Percentiles rank a stretch among this genome's conserved stretches.
Conservation (phyloP, 2,329 filamentous ascomycete species). For the Xylaria sp. region DNA sequence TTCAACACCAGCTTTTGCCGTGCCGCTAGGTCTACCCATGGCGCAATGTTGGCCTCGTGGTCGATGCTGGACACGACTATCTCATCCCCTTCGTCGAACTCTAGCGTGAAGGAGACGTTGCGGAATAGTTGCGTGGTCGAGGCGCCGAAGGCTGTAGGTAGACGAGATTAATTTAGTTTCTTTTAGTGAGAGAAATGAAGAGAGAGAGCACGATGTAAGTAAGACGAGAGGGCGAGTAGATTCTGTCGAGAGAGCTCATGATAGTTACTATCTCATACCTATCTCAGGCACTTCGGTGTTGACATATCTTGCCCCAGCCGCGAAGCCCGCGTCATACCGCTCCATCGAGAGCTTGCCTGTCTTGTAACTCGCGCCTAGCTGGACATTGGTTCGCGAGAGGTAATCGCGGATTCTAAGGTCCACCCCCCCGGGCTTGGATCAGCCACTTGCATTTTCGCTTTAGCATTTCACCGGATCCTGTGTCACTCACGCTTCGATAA, state of each 20-base stretch:
- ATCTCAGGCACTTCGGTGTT: conserved; percentile 71
- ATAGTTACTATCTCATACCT: conserved; percentile 45
- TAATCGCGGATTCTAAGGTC: conserved; percentile 65
- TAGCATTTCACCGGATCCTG: neutral
- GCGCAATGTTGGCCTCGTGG: conserved; percentile 77
- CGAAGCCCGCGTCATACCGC: conserved; percentile 64
- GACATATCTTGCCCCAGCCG: conserved; percentile 71
- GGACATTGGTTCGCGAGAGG: conserved; percentile 71
- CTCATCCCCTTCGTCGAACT: conserved; percentile 63
- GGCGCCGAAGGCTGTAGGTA: conserved; percentile 64
- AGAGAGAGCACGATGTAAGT: neutral
- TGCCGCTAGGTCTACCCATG: conserved; percentile 73
- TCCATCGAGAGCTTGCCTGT: conserved; percentile 64
- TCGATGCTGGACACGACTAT: conserved; percentile 74
- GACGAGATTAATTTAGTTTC: neutral
- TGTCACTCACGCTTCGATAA: conserved; percentile 65
- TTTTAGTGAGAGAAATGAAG: neutral
- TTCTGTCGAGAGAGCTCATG: neutral
- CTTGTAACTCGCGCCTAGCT: conserved; percentile 74
- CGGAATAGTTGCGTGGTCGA: conserved; percentile 79
- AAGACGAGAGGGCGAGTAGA: neutral
- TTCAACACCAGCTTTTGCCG: conserved; percentile 66
- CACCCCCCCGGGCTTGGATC: neutral
- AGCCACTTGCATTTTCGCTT: neutral
- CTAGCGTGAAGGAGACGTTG: conserved; percentile 66